Evolutionary conservation across 1,284 basidiomycete species (phyloP).

Genomic region (Fomitopsis palustris): DNA sequence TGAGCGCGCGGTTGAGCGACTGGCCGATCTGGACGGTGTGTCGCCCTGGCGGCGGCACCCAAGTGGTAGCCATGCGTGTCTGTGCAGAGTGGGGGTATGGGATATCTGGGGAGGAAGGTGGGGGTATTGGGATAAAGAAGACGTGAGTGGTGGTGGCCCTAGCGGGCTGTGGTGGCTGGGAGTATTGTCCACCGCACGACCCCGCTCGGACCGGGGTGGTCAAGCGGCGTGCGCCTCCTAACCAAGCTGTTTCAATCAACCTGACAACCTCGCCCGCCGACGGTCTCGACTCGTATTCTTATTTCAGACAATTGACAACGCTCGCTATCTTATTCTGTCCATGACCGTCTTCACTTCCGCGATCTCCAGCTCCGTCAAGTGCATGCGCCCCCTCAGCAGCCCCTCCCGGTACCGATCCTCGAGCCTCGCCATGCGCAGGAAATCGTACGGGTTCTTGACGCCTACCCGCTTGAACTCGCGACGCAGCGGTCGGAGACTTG

Average conservation of each 20-base stretch:
- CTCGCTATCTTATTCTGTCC: neutral
- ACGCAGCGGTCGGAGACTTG: neutral
- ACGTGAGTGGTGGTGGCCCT: neutral
- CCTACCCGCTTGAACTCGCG: neutral
- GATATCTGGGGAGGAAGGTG: neutral
- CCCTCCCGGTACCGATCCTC: neutral
- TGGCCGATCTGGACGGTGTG: slow-evolving; percentile 53
- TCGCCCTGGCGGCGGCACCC: slow-evolving; percentile 54
- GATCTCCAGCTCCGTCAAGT: neutral
- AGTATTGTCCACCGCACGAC: neutral
- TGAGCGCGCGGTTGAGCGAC: slow-evolving; percentile 55
- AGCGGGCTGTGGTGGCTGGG: neutral
- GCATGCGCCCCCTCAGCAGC: neutral
- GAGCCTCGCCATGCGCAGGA: neutral
- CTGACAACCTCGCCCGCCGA: too few species aligned
- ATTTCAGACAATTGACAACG: neutral
- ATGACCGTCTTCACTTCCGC: neutral
- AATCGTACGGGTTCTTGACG: neutral
- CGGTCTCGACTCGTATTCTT: neutral
- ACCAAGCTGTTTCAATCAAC: too few species aligned
- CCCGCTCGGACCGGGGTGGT: neutral
- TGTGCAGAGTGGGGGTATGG: neutral
- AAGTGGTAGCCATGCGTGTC: slow-evolving; percentile 23
- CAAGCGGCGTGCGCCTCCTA: neutral
- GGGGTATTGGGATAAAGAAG: neutral